Evolutionary conservation across 2,329 filamentous ascomycete species (phyloP).

Genomic region (Chalaropsis ovoidea): DNA sequence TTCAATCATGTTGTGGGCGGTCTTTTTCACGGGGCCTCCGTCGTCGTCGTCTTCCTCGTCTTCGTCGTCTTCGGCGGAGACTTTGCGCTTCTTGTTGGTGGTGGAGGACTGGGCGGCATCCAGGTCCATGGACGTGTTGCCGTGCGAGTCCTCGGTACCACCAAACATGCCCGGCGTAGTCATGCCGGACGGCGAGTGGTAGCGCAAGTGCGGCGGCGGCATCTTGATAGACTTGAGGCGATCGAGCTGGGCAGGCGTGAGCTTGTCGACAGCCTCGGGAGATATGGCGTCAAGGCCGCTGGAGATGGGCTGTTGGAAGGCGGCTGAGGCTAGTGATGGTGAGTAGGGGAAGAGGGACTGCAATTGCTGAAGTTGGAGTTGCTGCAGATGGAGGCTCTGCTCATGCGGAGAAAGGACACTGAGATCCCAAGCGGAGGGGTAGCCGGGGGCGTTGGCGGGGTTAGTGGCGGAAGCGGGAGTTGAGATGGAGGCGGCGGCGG

Average conservation of each 20-base stretch:
- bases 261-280: slow-evolving; percentile 28
- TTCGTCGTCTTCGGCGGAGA: slow-evolving; percentile 51
- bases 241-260: slow-evolving; percentile 52
- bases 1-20: slow-evolving; percentile 96
- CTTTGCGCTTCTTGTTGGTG: slow-evolving; percentile 57
- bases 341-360: slow-evolving; percentile 23
- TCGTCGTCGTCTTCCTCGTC: slow-evolving; percentile 50
- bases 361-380: slow-evolving; percentile 20
- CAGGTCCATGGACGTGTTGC: slow-evolving; percentile 50
- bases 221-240: slow-evolving; percentile 49
- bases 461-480: slow-evolving; percentile 13
- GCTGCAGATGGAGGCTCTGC: slow-evolving; percentile 21
- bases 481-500: slow-evolving; percentile 10
- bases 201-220: slow-evolving; percentile 54
- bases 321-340: slow-evolving; percentile 12
- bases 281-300: slow-evolving; percentile 22
- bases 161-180: slow-evolving; percentile 48
- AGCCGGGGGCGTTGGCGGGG: slow-evolving; percentile 8
- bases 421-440: slow-evolving; percentile 21
- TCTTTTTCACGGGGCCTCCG: slow-evolving; percentile 61
- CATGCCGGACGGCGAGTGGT: slow-evolving; percentile 48
- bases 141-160: slow-evolving; percentile 38
- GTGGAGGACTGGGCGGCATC: slow-evolving; percentile 38
- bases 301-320: slow-evolving; percentile 8
- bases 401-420: slow-evolving; percentile 19